A percentile compares a stretch with the other conserved stretches of the same genome.
Evolutionary conservation across 495 filamentous ascomycete genomes (phyloP).

Genomic region (Lepidopterella palustris): DNA sequence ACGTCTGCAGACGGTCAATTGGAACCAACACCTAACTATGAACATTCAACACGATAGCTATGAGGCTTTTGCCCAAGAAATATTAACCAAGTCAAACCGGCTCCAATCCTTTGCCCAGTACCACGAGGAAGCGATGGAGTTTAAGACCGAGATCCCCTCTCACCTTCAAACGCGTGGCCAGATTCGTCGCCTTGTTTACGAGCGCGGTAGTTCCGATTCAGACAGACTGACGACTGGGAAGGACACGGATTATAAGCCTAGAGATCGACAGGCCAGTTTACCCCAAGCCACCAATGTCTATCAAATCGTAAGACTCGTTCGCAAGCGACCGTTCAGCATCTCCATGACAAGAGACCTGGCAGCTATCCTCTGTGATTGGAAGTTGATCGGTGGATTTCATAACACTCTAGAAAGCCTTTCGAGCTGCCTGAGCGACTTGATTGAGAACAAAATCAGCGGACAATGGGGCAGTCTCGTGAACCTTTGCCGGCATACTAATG

Average conservation of each 20-base stretch:
- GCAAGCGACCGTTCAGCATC: slow-evolving; percentile 5
- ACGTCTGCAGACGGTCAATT: slow-evolving; percentile 22
- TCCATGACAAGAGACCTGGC: neutral
- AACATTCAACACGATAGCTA: slow-evolving; percentile 49
- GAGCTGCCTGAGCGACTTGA: slow-evolving; percentile 30
- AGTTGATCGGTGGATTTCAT: slow-evolving; percentile 34
- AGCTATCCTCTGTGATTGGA: slow-evolving; percentile 9
- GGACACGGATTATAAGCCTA: slow-evolving; percentile 2
- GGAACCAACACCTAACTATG: slow-evolving; percentile 35
- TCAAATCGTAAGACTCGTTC: slow-evolving; percentile 5
- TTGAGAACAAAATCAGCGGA: slow-evolving; percentile 31
- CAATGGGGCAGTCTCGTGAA: slow-evolving; percentile 44
- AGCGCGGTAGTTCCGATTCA: slow-evolving; percentile 1
- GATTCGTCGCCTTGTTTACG: slow-evolving; percentile 5
- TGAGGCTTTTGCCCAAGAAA: slow-evolving; percentile 25
- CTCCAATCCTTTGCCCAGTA: slow-evolving; percentile 32
- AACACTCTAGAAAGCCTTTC: slow-evolving; percentile 21
- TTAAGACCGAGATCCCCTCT: neutral
- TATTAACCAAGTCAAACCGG: slow-evolving; percentile 29
- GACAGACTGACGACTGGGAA: neutral
- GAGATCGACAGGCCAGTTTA: slow-evolving; percentile 2
- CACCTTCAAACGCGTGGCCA: slow-evolving; percentile 11
- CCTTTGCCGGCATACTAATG: slow-evolving; percentile 27
- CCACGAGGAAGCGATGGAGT: slow-evolving; percentile 6
- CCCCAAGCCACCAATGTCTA: slow-evolving; percentile 8